phyloP scores from a whole-genome alignment of 2,329 filamentous ascomycete genomes.

The Stromatinia cepivora region DNA sequence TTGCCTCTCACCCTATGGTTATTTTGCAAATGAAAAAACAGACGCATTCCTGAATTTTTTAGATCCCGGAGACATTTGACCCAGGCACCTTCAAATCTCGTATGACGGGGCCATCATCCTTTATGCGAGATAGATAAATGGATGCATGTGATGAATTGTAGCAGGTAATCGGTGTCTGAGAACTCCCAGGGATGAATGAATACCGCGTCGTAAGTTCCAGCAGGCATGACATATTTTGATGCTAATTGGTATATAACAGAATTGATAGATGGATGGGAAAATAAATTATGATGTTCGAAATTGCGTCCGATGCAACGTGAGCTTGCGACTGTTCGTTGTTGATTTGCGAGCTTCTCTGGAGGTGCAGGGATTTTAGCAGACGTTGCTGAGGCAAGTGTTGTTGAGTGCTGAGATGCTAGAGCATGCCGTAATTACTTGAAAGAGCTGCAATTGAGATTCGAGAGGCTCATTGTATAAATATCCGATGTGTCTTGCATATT shows the following conservation, averaged over 20 bases:
- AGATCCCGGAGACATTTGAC: slow-evolving; percentile 82
- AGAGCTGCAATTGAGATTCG: no score
- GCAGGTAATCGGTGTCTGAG: slow-evolving; percentile 71
- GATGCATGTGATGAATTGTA: slow-evolving; percentile 83
- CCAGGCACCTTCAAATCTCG: slow-evolving; percentile 91
- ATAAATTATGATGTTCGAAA: background rate
- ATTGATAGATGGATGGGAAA: background rate
- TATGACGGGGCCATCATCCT: slow-evolving; percentile 84
- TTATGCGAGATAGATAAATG: slow-evolving; percentile 86
- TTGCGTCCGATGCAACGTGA: background rate
- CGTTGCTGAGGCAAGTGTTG: background rate
- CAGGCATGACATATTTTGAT: slow-evolving; percentile 84
- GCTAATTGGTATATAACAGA: slow-evolving; percentile 51
- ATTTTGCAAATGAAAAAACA: background rate
- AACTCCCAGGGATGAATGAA: slow-evolving; percentile 79
- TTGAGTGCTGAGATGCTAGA: background rate
- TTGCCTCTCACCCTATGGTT: background rate
- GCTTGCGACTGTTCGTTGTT: background rate
- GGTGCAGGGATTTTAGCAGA: background rate
- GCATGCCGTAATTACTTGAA: no score
- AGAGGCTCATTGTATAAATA: no score
- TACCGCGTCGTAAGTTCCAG: slow-evolving; percentile 88
- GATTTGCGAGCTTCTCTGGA: background rate
- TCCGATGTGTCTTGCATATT: background rate
- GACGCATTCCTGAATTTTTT: slow-evolving; percentile 57